Evolutionary conservation across 2,329 filamentous ascomycete species (phyloP).

Genomic region (Macroventuria anomochaeta): DNA sequence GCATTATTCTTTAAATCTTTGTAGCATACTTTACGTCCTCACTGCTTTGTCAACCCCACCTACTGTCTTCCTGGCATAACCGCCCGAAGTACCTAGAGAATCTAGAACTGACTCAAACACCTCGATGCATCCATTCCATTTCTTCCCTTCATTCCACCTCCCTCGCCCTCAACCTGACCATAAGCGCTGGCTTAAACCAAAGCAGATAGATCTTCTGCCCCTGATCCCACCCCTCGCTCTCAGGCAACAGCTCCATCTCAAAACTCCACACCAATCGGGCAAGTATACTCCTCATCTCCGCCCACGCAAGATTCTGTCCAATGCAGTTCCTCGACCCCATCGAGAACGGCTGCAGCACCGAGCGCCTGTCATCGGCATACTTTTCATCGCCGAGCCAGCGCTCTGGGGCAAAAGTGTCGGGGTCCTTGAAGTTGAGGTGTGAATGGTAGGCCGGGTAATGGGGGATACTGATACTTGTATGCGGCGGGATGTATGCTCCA

Average conservation of each 20-base stretch:
- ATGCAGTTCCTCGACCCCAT: constrained; percentile 37
- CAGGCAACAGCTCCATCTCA: constrained; percentile 30
- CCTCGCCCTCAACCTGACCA: constrained; percentile 27
- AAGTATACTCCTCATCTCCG: constrained; percentile 34
- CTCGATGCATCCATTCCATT: too few species aligned
- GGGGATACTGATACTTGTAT: constrained; percentile 31
- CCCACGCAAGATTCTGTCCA: constrained; percentile 38
- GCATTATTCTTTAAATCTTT: too few species aligned
- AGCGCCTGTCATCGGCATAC: constrained; percentile 44
- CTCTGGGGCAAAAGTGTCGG: constrained; percentile 35
- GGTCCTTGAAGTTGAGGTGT: constrained; percentile 33
- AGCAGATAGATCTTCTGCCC: constrained; percentile 37
- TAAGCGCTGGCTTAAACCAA: constrained; percentile 41
- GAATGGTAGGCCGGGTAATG: constrained; percentile 42
- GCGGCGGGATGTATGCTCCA: constrained; percentile 31
- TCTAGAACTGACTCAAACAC: too few species aligned
- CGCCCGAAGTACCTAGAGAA: too few species aligned
- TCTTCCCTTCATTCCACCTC: too few species aligned
- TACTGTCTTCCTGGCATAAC: too few species aligned
- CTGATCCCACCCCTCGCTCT: constrained; percentile 47
- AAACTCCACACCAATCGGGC: constrained; percentile 30
- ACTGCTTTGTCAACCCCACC: too few species aligned
- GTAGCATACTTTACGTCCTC: too few species aligned
- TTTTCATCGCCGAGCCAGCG: constrained; percentile 49
- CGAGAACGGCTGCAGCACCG: constrained; percentile 36